Percentiles rank a stretch among this genome's conserved stretches.
Conservation (phyloP, 768 basidiomycete species). For the Vishniacozyma victoriae region DNA sequence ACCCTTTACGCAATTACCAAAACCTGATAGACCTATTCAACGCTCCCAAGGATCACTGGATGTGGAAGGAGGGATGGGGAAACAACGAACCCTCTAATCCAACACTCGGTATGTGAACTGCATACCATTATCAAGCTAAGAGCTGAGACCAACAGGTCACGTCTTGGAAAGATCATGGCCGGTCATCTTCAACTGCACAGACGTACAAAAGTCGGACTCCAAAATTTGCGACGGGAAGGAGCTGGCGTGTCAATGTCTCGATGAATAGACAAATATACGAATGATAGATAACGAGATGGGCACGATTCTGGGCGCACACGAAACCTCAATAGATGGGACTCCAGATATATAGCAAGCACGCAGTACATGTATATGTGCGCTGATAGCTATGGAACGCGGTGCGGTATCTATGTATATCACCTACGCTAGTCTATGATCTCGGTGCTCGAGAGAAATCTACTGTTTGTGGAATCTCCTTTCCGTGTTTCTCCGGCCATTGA, state of each 20-base stretch:
- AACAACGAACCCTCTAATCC: constrained; percentile 29
- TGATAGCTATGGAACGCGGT: neutral
- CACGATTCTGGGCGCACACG: too few species aligned
- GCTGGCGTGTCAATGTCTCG: constrained; percentile 30
- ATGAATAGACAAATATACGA: constrained; percentile 1
- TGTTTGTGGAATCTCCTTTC: constrained; percentile 21
- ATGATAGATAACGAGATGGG: too few species aligned
- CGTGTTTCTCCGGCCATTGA: constrained; percentile 41
- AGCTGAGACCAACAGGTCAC: constrained; percentile 18
- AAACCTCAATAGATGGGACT: too few species aligned
- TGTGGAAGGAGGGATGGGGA: constrained; percentile 39
- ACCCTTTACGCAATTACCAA: constrained; percentile 26
- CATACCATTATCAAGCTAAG: neutral
- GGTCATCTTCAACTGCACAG: constrained; percentile 31
- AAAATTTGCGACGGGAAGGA: constrained; percentile 25
- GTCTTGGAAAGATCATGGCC: constrained; percentile 42
- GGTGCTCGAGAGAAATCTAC: neutral
- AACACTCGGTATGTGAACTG: constrained; percentile 14
- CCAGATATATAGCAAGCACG: neutral
- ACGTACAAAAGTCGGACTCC: constrained; percentile 15
- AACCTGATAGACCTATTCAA: constrained; percentile 28
- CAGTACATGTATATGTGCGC: neutral
- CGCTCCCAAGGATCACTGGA: constrained; percentile 30
- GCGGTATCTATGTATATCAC: neutral
- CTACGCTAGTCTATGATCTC: neutral